phyloP scores from a whole-genome alignment of 177 flowering plant genomes.

The Vitis hybrid region DNA sequence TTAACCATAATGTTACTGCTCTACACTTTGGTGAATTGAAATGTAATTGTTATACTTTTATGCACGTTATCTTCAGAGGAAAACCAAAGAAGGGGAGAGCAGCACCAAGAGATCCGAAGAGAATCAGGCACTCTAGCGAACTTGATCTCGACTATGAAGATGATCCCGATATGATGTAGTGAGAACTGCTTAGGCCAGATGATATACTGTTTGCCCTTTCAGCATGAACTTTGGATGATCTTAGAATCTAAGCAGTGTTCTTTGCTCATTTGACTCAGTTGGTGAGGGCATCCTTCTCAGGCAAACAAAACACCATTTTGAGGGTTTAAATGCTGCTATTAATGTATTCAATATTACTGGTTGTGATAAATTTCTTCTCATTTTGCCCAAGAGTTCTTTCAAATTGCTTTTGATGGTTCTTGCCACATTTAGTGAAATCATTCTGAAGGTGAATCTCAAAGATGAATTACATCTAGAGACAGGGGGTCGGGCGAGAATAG shows the following conservation, averaged over 20 bases:
- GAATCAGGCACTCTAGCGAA: constrained; percentile 62
- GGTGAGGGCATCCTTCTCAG: not conserved
- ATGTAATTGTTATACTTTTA: not conserved
- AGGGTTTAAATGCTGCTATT: not conserved
- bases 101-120: constrained; percentile 65
- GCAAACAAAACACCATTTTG: not conserved
- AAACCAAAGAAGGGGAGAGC: constrained; percentile 90
- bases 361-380: not conserved
- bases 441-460: not conserved
- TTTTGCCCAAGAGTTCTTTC: too few species aligned
- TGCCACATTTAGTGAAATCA: too few species aligned
- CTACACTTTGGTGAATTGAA: not conserved
- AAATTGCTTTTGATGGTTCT: too few species aligned
- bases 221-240: not conserved
- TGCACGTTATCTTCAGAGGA: constrained; percentile 49
- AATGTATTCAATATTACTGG: not conserved
- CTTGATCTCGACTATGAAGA: constrained; percentile 81
- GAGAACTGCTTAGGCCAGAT: not conserved
- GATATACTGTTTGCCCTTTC: not conserved
- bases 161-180: constrained; percentile 68
- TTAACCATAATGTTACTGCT: not conserved
- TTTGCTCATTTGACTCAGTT: not conserved
- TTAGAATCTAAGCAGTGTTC: not conserved
- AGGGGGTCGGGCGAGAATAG: too few species aligned
- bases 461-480: too few species aligned